Conservation (phyloP, 2,329 filamentous ascomycete species). For the Paracorniculantispora psalliotae region DNA sequence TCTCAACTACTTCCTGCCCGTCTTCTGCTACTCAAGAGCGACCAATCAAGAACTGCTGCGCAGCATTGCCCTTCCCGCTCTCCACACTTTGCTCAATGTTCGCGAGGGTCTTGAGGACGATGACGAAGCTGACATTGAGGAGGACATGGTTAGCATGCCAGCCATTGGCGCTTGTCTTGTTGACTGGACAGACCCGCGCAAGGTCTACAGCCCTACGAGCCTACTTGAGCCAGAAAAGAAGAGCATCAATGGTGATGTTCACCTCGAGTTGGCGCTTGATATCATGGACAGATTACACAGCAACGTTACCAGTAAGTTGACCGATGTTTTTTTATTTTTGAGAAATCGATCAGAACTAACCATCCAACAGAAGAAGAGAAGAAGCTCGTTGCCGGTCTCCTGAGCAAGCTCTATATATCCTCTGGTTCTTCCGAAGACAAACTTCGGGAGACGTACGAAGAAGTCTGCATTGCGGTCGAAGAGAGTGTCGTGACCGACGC, state of each 20-base stretch:
- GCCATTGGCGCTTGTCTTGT: conserved; percentile 77
- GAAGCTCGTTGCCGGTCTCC: conserved; percentile 70
- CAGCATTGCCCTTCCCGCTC: conserved; percentile 63
- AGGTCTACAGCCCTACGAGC: conserved; percentile 54
- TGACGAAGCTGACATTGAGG: conserved; percentile 67
- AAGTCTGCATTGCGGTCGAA: conserved; percentile 59
- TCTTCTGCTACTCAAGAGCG: conserved; percentile 81
- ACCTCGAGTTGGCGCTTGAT: conserved; percentile 71
- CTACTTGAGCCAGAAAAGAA: conserved; percentile 55
- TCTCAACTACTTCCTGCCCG: conserved; percentile 88
- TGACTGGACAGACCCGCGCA: conserved; percentile 93
- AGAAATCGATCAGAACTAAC: conserved; percentile 27
- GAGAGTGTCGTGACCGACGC: conserved; percentile 55
- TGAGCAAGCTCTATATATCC: conserved; percentile 78
- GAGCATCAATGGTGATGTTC: conserved; percentile 69
- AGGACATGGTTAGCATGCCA: conserved; percentile 73
- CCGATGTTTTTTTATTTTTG: not conserved
- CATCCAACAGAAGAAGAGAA: conserved; percentile 67
- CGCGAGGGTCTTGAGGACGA: conserved; percentile 70
- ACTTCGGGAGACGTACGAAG: conserved; percentile 52
- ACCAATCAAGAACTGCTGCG: conserved; percentile 83
- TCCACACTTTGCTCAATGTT: conserved; percentile 70
- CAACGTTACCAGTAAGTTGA: conserved; percentile 59
- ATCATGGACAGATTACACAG: conserved; percentile 70
- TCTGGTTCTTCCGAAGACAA: conserved; percentile 58